Conservation (phyloP, 2,329 filamentous ascomycete species). For the Knufia petricola region DNA sequence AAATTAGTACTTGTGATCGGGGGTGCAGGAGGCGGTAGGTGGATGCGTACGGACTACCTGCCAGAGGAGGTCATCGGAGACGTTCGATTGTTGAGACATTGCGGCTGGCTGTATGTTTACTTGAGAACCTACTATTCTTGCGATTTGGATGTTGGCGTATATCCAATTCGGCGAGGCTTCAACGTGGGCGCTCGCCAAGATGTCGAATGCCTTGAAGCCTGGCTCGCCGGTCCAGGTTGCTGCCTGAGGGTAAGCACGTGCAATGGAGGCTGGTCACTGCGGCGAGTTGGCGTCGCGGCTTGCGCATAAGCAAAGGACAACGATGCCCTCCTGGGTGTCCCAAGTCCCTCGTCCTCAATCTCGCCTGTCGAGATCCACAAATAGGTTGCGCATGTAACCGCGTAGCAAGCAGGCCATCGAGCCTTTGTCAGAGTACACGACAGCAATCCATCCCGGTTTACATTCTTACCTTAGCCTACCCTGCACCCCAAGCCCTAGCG, state of each 20-base stretch:
- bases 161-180: conserved; percentile 1
- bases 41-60: conserved; percentile 76
- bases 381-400: neutral
- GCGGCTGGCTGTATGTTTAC: neutral
- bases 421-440: too few species aligned
- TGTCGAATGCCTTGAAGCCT: neutral
- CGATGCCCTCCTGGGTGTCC: too few species aligned
- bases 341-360: too few species aligned
- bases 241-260: neutral
- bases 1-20: conserved; percentile 7
- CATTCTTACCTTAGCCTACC: neutral
- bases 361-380: neutral
- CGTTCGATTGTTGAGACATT: conserved; percentile 51
- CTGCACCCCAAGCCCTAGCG: neutral
- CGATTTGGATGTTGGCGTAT: neutral
- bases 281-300: neutral
- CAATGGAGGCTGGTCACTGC: neutral
- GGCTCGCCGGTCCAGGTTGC: neutral
- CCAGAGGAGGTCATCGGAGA: conserved; percentile 90
- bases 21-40: conserved; percentile 5
- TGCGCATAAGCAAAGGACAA: neutral
- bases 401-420: neutral
- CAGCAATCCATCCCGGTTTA: too few species aligned
- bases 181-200: neutral
- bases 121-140: neutral